These are phyloP conservation scores for Coprinellus micaceus DNA, from an alignment of 768 basidiomycete genomes.

Conservation along the genomic window DNA sequence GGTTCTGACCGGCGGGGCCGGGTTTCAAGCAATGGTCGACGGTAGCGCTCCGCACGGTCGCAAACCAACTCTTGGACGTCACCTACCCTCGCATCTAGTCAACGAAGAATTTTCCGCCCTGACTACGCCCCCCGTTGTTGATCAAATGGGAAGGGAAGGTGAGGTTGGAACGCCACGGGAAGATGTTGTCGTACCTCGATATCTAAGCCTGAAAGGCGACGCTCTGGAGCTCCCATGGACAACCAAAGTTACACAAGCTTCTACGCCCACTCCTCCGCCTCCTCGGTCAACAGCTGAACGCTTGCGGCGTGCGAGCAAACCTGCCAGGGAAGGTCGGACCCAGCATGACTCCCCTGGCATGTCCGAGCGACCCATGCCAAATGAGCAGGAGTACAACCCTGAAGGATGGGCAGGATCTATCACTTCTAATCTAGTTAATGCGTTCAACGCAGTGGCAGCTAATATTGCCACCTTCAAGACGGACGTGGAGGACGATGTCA, in stretches of 20 bases:
- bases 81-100: slow-evolving; percentile 28
- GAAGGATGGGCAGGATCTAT: slow-evolving; percentile 42
- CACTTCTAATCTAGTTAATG: slow-evolving; percentile 42
- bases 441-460: slow-evolving; percentile 48
- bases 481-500: slow-evolving; percentile 6
- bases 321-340: slow-evolving; percentile 6
- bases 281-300: slow-evolving; percentile 19
- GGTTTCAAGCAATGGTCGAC: neutral
- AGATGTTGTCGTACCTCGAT: slow-evolving; percentile 25
- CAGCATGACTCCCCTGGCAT: neutral
- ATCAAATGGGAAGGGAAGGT: slow-evolving; percentile 2
- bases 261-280: neutral
- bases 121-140: neutral
- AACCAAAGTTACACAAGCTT: neutral
- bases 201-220: slow-evolving; percentile 26
- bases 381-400: slow-evolving; percentile 2
- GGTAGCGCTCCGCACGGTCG: slow-evolving; percentile 7
- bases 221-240: slow-evolving; percentile 28
- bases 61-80: slow-evolving; percentile 15
- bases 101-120: slow-evolving; percentile 19
- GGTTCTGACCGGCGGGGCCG: slow-evolving; percentile 18
- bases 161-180: slow-evolving; percentile 23
- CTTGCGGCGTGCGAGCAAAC: slow-evolving; percentile 20
- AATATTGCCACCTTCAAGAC: slow-evolving; percentile 24
- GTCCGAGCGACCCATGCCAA: slow-evolving; percentile 10